Percentiles rank a stretch among this genome's conserved stretches.
Conservation (phyloP, 352 stramenopile genomes). For the Phytophthora idaei region DNA sequence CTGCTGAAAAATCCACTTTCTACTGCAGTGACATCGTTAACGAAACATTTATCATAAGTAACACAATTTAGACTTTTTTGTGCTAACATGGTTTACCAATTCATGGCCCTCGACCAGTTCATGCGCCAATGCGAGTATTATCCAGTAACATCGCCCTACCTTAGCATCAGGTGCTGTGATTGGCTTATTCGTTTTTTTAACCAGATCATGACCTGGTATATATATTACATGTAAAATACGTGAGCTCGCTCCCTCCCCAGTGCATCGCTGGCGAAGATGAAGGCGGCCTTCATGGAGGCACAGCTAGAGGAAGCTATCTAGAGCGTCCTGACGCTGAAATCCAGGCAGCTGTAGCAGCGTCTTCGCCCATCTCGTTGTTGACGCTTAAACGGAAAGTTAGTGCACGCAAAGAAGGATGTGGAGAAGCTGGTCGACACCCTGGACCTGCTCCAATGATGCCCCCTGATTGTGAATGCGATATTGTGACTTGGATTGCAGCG, state of each 20-base stretch:
- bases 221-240: neutral
- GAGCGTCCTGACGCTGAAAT: neutral
- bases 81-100: too few relatives aligned
- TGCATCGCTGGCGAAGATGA: neutral
- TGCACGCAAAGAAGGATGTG: neutral
- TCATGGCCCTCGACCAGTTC: too few relatives aligned
- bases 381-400: neutral
- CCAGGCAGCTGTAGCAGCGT: neutral
- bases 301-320: neutral
- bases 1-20: too few relatives aligned
- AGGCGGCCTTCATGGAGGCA: neutral
- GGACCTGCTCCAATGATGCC: neutral
- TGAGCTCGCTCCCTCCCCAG: neutral
- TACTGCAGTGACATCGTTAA: too few relatives aligned
- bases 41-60: too few relatives aligned
- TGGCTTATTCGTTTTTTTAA: neutral
- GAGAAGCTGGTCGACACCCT: neutral
- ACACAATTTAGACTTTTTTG: too few relatives aligned
- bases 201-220: neutral
- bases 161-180: neutral
- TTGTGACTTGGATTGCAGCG: neutral
- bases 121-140: too few relatives aligned
- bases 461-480: neutral
- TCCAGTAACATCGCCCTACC: neutral
- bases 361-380: neutral